These are phyloP conservation scores for Aegilops bicornis DNA, from an alignment of 176 grass and related monocot species.

Conservation along the genomic window DNA sequence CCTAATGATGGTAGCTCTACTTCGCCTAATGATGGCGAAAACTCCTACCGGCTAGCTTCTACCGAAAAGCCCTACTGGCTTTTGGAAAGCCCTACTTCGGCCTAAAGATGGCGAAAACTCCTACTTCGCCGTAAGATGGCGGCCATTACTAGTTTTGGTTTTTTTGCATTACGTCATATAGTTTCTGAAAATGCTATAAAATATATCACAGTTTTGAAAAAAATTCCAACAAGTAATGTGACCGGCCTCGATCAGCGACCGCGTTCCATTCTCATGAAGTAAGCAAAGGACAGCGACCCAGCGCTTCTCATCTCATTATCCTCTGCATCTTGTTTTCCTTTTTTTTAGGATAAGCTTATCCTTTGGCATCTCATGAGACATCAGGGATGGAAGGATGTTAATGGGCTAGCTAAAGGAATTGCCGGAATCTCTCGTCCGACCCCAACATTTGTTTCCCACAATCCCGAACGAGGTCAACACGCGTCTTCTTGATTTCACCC, in stretches of 20 bases:
- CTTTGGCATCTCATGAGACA: background rate
- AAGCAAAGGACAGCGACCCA: slow-evolving; percentile 7
- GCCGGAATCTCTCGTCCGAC: background rate
- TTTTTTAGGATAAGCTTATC: background rate
- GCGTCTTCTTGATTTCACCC: background rate
- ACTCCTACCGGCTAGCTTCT: too few relatives aligned
- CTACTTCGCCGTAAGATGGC: too few relatives aligned
- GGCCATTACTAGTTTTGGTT: too few relatives aligned
- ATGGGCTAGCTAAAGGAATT: slow-evolving; percentile 5
- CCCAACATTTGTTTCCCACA: background rate
- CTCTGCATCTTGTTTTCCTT: background rate
- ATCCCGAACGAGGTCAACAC: background rate
- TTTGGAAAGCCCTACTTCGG: too few relatives aligned
- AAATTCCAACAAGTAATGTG: too few relatives aligned
- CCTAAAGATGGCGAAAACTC: too few relatives aligned
- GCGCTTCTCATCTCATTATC: background rate
- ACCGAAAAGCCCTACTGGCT: too few relatives aligned
- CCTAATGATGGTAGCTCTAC: too few relatives aligned
- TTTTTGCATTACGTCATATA: too few relatives aligned
- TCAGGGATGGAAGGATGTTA: slow-evolving; percentile 15
- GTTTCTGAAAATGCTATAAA: too few relatives aligned
- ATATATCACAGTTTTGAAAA: too few relatives aligned
- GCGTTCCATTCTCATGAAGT: background rate
- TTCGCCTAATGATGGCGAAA: too few relatives aligned
- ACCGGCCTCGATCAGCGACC: background rate